These are phyloP conservation scores for Epichloe baconii DNA, from an alignment of 2,329 filamentous ascomycete genomes.

Conservation along the genomic window DNA sequence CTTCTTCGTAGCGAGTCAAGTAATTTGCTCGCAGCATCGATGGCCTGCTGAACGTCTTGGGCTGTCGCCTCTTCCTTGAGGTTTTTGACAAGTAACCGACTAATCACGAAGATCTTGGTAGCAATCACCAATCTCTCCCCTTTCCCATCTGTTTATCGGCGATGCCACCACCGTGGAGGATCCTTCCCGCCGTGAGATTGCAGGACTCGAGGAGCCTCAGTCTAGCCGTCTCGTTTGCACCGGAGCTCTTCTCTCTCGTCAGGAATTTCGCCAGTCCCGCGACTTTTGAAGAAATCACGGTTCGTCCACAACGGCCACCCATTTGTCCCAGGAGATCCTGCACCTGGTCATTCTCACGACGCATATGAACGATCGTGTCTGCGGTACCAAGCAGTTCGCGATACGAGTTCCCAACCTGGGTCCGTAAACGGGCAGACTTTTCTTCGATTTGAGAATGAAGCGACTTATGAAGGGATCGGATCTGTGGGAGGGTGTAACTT, in stretches of 20 bases:
- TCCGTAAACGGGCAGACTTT: conserved; percentile 47
- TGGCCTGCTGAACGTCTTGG: conserved; percentile 19
- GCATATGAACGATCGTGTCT: conserved; percentile 88
- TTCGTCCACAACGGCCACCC: conserved; percentile 64
- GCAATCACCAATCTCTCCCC: conserved; percentile 41
- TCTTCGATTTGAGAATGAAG: conserved; percentile 49
- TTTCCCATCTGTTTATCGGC: conserved; percentile 18
- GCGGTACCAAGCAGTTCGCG: conserved; percentile 84
- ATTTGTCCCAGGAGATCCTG: conserved; percentile 60
- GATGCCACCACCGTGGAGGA: conserved; percentile 30
- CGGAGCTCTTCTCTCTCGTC: conserved; percentile 14
- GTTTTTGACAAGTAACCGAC: conserved; percentile 61
- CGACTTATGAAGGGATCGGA: conserved; percentile 47
- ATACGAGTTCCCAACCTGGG: conserved; percentile 57
- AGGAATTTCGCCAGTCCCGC: conserved; percentile 39
- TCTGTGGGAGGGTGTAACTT: conserved; percentile 46
- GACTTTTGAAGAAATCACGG: conserved; percentile 53
- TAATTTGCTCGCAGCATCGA: conserved; percentile 52
- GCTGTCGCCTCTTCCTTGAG: conserved; percentile 39
- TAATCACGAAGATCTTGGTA: conserved; percentile 63
- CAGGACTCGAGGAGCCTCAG: conserved; percentile 39
- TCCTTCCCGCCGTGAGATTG: conserved; percentile 32
- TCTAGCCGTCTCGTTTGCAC: conserved; percentile 25
- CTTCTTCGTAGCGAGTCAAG: conserved; percentile 48
- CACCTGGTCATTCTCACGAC: conserved; percentile 58